Conservation (phyloP, 495 filamentous ascomycete species). For the Acidiella bohemica region DNA sequence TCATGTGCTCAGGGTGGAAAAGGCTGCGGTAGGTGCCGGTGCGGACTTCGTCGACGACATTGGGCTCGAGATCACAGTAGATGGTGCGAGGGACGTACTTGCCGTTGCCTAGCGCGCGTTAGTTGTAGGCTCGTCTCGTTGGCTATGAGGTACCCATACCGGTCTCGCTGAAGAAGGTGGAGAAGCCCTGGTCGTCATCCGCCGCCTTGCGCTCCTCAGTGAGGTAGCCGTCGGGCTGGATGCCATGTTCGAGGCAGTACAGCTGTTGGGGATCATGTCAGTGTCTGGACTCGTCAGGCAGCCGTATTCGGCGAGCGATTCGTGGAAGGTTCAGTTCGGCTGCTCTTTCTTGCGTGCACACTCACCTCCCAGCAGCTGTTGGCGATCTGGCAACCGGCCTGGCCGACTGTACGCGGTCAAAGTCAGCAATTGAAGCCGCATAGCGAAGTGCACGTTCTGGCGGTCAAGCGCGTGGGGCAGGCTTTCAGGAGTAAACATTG, state of each 20-base stretch:
- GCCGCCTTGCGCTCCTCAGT: slow-evolving; percentile 91
- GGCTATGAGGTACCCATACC: slow-evolving; percentile 42
- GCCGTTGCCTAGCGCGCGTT: slow-evolving; percentile 57
- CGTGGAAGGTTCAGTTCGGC: not conserved
- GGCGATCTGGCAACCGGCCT: slow-evolving; percentile 99
- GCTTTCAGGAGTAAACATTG: slow-evolving; percentile 7
- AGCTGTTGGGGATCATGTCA: slow-evolving; percentile 44
- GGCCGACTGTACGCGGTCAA: slow-evolving; percentile 61
- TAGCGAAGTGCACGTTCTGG: too few species aligned
- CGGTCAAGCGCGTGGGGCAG: slow-evolving; percentile 24
- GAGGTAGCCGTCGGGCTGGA: slow-evolving; percentile 98
- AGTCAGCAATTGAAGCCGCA: slow-evolving; percentile 26
- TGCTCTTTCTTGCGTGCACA: slow-evolving; percentile 8
- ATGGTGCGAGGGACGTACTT: slow-evolving; percentile 98
- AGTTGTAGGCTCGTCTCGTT: not conserved
- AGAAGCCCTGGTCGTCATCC: slow-evolving; percentile 94
- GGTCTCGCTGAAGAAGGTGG: slow-evolving; percentile 99
- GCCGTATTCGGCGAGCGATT: slow-evolving; percentile 10
- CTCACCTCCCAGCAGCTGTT: slow-evolving; percentile 99
- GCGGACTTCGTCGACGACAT: slow-evolving; percentile 98
- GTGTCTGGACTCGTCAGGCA: slow-evolving; percentile 6
- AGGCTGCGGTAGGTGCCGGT: slow-evolving; percentile 89
- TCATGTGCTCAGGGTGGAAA: slow-evolving; percentile 98
- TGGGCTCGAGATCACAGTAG: slow-evolving; percentile 99
- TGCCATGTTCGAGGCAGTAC: slow-evolving; percentile 99